Evolutionary conservation across 495 filamentous ascomycete species (phyloP), one percentile per base, ranked within the genome.

Genomic region (Penicillium subrubescens): DNA sequence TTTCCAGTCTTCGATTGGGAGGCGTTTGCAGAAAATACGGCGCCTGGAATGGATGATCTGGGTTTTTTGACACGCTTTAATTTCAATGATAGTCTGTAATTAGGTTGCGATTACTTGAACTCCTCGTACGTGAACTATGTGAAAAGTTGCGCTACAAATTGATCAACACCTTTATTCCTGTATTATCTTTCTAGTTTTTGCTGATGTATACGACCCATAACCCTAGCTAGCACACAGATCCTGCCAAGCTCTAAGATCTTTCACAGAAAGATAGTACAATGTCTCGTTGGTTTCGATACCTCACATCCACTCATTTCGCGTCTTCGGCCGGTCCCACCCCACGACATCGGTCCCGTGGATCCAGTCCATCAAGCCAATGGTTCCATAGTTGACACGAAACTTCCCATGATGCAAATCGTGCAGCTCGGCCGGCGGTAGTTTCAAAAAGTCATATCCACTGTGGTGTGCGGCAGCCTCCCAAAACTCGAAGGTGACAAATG

Each of bases 391-490:
- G 15, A 60, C 41, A 58, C 11, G 53, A 33, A 59, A 48, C 31
- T 59, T 59, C 56, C 59, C 61, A 34, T 64, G 61, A 46, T 84
- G 82, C 39, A 69, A 61, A 66, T 85, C 82, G 66, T 85, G 82
- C 46, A 69, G 70, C 61, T 67, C 71, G 1, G 77, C 76, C 15
- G 71, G 51, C n/a, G 69, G 65, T 0, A 39, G 60, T 29, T 43
- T 25, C 29, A 67, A 62, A 55, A 82, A 76, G 23, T 79, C 78
- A 65, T 81, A 83, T 1, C 82, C 82, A 52, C 74, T 79, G 65
- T 84, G 80, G 55, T 78, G 75, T 5, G 74, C 72, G 17, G 67
- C 67, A 57, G 81, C 82, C 66, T 84, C 80, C 29, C 79, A 41
- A 35, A 81, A 65, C 63, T 71, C 69, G 6, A 67, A 67, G 14